Evolutionary conservation across 148 eudicot genomes (phyloP).

Genomic region (Vaccinium macrocarpon): DNA sequence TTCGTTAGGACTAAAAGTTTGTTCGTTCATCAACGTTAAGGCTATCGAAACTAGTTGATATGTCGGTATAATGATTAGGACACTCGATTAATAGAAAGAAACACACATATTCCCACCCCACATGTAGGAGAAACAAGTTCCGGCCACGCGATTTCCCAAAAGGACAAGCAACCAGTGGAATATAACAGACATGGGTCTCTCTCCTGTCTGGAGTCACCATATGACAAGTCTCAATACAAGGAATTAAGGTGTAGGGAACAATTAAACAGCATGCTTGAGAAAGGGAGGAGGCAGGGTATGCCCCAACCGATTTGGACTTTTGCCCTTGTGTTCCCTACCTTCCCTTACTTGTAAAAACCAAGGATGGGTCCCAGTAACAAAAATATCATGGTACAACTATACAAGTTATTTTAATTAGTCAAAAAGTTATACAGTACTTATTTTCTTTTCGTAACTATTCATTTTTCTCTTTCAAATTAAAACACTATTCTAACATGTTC

Average conservation of each 20-base stretch:
- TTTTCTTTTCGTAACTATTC: too few relatives aligned
- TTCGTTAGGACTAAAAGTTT: too few relatives aligned
- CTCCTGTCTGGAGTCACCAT: neutral
- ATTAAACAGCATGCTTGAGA: neutral
- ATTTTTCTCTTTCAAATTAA: too few relatives aligned
- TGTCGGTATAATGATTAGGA: neutral
- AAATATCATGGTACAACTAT: too few relatives aligned
- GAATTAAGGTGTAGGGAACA: slow-evolving; percentile 8
- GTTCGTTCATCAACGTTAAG: too few relatives aligned
- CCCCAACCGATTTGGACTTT: slow-evolving; percentile 10
- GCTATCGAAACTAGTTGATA: too few relatives aligned
- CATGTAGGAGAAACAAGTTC: slow-evolving; percentile 10
- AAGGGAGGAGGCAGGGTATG: slow-evolving; percentile 6
- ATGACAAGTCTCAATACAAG: neutral
- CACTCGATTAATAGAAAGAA: neutral
- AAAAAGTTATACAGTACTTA: too few relatives aligned
- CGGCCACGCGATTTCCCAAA: neutral
- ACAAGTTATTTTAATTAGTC: too few relatives aligned
- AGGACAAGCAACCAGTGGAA: slow-evolving; percentile 4
- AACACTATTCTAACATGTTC: too few relatives aligned
- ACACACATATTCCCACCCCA: neutral
- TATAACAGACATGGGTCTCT: slow-evolving; percentile 7
- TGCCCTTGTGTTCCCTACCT: neutral
- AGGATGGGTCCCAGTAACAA: neutral
- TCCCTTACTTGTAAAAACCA: neutral